These are phyloP conservation scores for Fusarium pseudoanthophilum DNA, from an alignment of 2,329 filamentous ascomycete species.

Conservation along the genomic window DNA sequence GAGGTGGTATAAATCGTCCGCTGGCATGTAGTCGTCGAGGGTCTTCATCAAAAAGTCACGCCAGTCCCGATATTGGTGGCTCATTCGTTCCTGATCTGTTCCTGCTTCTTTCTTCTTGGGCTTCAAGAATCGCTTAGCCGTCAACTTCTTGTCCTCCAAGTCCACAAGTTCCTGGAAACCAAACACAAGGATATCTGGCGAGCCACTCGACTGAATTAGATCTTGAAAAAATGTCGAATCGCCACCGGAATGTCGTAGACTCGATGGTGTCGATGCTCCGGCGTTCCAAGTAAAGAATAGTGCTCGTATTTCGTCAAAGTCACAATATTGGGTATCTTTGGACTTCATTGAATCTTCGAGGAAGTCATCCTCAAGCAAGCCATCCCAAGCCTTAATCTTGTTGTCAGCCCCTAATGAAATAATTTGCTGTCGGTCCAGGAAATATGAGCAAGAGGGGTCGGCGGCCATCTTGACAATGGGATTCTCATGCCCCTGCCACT, in stretches of 20 bases:
- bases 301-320: conserved; percentile 82
- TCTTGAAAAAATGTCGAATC: conserved; percentile 85
- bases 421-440: conserved; percentile 84
- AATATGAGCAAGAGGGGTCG: conserved; percentile 86
- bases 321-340: conserved; percentile 83
- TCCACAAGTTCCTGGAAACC: conserved; percentile 99
- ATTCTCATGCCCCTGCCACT: conserved; percentile 91
- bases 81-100: conserved; percentile 89
- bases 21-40: conserved; percentile 84
- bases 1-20: conserved; percentile 81
- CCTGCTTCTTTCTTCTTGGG: conserved; percentile 87
- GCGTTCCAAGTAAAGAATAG: conserved; percentile 96
- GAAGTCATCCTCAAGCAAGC: conserved; percentile 92
- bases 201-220: conserved; percentile 77
- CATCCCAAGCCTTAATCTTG: conserved; percentile 88
- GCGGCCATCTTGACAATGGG: conserved; percentile 81
- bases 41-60: conserved; percentile 85
- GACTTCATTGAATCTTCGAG: conserved; percentile 90
- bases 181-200: conserved; percentile 92
- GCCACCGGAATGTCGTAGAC: conserved; percentile 74
- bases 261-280: conserved; percentile 91
- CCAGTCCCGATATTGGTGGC: conserved; percentile 97
- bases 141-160: conserved; percentile 95
- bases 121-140: conserved; percentile 93
- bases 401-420: conserved; percentile 90